Conservation (phyloP, 768 basidiomycete genomes). For the Kwoniella dejecticola region DNA sequence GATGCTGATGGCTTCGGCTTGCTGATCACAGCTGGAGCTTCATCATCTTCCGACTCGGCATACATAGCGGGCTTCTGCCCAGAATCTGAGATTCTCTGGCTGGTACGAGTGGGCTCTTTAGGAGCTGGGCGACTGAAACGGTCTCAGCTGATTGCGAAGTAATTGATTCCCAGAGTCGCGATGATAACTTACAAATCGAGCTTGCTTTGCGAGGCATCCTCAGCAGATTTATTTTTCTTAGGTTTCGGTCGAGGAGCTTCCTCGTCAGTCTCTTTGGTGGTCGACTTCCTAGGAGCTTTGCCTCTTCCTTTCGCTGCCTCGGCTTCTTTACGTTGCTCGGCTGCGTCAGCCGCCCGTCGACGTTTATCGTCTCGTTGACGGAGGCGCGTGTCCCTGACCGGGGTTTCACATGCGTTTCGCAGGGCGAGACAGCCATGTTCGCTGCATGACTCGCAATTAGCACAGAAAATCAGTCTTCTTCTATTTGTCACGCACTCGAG, state of each 20-base stretch:
- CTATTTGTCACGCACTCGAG: too few species aligned
- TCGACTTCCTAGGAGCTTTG: neutral
- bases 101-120: neutral
- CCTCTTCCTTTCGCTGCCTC: neutral
- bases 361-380: too few species aligned
- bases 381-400: too few species aligned
- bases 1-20: neutral
- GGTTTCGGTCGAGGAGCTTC: neutral
- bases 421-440: too few species aligned
- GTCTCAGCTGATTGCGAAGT: too few species aligned
- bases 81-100: too few species aligned
- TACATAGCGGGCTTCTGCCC: too few species aligned
- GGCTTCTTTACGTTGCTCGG: neutral
- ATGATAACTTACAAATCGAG: conserved; percentile 23
- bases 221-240: conserved; percentile 6
- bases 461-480: too few species aligned
- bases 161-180: too few species aligned
- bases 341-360: neutral
- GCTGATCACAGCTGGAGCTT: neutral
- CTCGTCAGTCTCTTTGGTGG: neutral
- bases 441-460: too few species aligned
- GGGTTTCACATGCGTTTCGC: too few species aligned
- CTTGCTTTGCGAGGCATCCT: conserved; percentile 21
- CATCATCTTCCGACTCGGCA: neutral
- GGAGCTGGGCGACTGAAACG: neutral